Evolutionary conservation across 1,139 yeast genomes (phyloP), one percentile per base, ranked within the genome.

Genomic region (Candida smagusa): DNA sequence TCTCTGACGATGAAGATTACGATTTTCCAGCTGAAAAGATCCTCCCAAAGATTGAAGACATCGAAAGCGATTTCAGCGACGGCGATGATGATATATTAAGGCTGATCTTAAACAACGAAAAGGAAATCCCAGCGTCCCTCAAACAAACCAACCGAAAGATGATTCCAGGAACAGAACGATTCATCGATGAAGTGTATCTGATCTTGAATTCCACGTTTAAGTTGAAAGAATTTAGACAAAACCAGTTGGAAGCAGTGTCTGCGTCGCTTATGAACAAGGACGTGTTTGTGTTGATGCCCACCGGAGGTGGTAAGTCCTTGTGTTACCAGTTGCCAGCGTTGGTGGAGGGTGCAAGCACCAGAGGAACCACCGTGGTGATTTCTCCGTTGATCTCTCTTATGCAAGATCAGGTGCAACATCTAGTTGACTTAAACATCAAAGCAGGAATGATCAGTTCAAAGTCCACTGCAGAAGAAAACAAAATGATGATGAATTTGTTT

Each of bases 301-400:
- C 99, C 0, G 99, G 99, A 31, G 98, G 98, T 36, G 99, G 99
- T 36, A 94, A 94, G 58, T 90, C 97, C 0, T 65, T 94, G 30
- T 94, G 99, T 56, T 94, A 90, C 59, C 99, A 94, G 59, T 65
- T 94, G 12, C 98, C 99, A 0, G 97, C 98, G 0, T 66, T 92
- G 35, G 80, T 92, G 1, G 70, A 72, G 35, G 68, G 82, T 1
- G 97, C 96, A 1, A 69, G 62, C 25, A 84, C 95, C 0, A 65
- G 63, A 12, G 97, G 97, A 9, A 83, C 94, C 0, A 89, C 98
- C 0, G 77, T 94, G 30, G 99, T 94, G 6, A 79, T 94, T 4
- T 90, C 97, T 0, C 99, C 99, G 1, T 74, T 94, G 48, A 88
- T 94, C 33, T 90, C 98, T 0, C 72, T 94, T 43, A 94, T 94